Base-by-base conservation (phyloP, 768 basidiomycete species). In the Favolaschia claudopus region DNA sequence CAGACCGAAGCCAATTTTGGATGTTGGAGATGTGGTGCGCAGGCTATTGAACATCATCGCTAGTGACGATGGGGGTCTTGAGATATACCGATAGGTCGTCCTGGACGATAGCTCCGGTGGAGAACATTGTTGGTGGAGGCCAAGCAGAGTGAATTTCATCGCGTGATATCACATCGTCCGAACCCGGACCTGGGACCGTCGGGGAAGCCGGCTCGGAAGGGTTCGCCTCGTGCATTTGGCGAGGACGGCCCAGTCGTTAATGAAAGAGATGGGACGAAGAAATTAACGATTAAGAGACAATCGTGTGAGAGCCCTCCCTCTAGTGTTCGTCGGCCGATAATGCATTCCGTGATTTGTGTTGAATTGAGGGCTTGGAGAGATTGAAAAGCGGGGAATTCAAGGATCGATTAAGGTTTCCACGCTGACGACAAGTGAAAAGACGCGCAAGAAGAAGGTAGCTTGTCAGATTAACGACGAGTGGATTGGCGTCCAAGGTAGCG, bases 141-240 rank as follows among this genome's bases (percentile, higher is more conserved):
- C n/a, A n/a, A n/a, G n/a, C n/a, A n/a, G n/a, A n/a, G n/a, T n/a
- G n/a, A 37, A 29, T n/a, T 19, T 19, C 29, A 20, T 36, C 53
- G 4, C 46, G 34, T 49, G 53, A 45, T 38, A 38, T 17, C 38
- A 17, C 10, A 39, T n/a, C 39, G n/a, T 39, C 55, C 42, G 48
- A 49, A 8, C 40, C 33, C 43, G 19, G n/a, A n/a, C n/a, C n/a
- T 22, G 29, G 47, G 14, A 42, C 46, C 46, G 34, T 54, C 59
- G 59, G 53, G 42, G 59, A 55, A 60, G n/a, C 53, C 59, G 47
- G 59, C 34, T 60, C 59, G 53, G 48, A 50, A 31, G 34, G 14
- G 59, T 49, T 55, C 24, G 59, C 59, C 59, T 60, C 59, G 53
- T 60, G 59, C 31, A 14, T 10, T 12, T 28, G 14, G 47, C 52